Conservation (phyloP, 2,329 filamentous ascomycete genomes). For the Aspergillus pseudoterreus region DNA sequence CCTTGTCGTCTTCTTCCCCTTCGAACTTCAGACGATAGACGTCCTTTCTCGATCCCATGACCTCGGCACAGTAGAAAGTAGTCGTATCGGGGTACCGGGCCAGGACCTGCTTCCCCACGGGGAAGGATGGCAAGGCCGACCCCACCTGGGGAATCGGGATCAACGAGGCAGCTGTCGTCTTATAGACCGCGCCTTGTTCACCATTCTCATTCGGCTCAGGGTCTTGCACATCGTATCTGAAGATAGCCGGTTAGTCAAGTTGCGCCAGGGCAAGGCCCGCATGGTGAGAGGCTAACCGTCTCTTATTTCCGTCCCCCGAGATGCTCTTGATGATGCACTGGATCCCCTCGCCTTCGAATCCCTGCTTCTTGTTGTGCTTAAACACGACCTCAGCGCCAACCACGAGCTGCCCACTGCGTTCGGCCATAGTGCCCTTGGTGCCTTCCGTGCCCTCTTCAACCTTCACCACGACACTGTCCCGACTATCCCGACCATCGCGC, state of each 20-base stretch:
- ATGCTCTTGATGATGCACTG: slow-evolving; percentile 74
- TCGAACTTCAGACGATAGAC: slow-evolving; percentile 66
- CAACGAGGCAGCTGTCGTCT: slow-evolving; percentile 69
- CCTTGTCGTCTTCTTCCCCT: slow-evolving; percentile 68
- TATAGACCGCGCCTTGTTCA: slow-evolving; percentile 60
- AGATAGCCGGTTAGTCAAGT: slow-evolving; percentile 8
- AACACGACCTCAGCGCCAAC: slow-evolving; percentile 50
- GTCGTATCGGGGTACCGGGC: slow-evolving; percentile 80
- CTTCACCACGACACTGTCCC: slow-evolving; percentile 36
- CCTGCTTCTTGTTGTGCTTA: slow-evolving; percentile 49
- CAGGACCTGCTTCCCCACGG: slow-evolving; percentile 66
- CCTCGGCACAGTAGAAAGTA: slow-evolving; percentile 80
- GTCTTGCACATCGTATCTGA: slow-evolving; percentile 73
- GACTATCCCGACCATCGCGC: slow-evolving; percentile 34
- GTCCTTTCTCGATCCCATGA: slow-evolving; percentile 62
- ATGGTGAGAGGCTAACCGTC: slow-evolving; percentile 44
- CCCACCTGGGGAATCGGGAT: slow-evolving; percentile 67
- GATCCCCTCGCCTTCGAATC: slow-evolving; percentile 57
- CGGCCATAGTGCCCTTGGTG: slow-evolving; percentile 42
- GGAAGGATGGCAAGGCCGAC: slow-evolving; percentile 59
- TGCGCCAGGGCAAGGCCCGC: slow-evolving; percentile 9
- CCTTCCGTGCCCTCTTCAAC: slow-evolving; percentile 43
- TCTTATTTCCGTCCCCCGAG: slow-evolving; percentile 67
- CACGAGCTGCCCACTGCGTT: slow-evolving; percentile 41
- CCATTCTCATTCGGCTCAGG: slow-evolving; percentile 69